Evolutionary conservation across 805 yeast genomes (phyloP), one percentile per base, ranked within the genome.

Genomic region (Hanseniaspora vineae): DNA sequence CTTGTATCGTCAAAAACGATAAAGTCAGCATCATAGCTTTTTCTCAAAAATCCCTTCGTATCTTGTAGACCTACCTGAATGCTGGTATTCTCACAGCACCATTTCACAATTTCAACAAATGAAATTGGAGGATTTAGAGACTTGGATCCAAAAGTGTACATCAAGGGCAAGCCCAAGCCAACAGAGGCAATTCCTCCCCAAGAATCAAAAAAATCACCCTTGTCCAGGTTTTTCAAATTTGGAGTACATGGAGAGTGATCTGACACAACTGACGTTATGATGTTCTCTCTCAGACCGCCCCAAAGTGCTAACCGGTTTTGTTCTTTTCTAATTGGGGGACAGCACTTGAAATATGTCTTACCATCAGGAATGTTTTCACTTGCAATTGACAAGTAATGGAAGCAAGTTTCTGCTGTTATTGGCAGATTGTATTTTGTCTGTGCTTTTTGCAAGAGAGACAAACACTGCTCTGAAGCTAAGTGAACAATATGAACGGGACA

Each of bases 191-290:
- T 87, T 10, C 97, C 97, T 35, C 97, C 97, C 97, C 97, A 89
- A 2, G 97, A 95, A 35, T 80, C 75, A 55, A 89, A 78, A 61
- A 89, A 89, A 60, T 89, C 95, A 39, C 96, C 96, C 50, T 77
- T 71, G 11, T 78, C 81, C 46, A 87, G 69, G 19, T 85, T 84
- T 64, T 89, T 89, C 58, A 89, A 70, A 51, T 86, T 86, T 0
- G 97, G 95, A 0, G 96, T 86, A 66, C 97, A 89, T 2, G 97
- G 97, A 3, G 96, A 85, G 65, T 89, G 97, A 63, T 89, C 97
- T 12, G 95, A 84, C 6, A 90, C 97, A 4, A 89, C 95, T 2
- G 96, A 80, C 14, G 84, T 76, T 51, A 89, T 81, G 32, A 80
- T 67, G 35, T 77, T 79, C 19, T 72, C 71, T 47, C 75, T 62